Percentiles rank a stretch among this genome's conserved stretches.
Evolutionary conservation across 345 rosid genomes (phyloP).

Genomic region (Capsella bursapastoris): DNA sequence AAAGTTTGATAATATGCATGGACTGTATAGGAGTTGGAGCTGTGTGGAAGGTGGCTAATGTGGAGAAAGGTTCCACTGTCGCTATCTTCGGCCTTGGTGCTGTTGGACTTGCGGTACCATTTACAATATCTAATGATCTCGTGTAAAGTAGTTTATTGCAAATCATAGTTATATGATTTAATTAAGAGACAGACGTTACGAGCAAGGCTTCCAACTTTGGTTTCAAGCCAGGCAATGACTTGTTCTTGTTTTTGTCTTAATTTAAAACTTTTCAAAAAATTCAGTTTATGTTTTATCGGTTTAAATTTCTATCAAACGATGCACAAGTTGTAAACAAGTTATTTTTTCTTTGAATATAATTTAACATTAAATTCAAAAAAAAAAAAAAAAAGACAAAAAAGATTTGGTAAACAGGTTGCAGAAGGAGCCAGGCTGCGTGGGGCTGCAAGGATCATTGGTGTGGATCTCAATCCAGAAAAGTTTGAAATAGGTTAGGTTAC

Average conservation of each 20-base stretch:
- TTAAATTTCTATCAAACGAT: too few species aligned
- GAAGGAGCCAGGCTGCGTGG: conserved; percentile 65
- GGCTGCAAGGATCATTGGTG: conserved; percentile 70
- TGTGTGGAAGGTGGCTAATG: conserved; percentile 65
- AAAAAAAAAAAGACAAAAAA: neutral
- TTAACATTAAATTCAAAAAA: too few species aligned
- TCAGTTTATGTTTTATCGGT: too few species aligned
- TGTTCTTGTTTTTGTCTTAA: too few species aligned
- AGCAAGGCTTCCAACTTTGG: too few species aligned
- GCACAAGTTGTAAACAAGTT: too few species aligned
- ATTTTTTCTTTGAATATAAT: too few species aligned
- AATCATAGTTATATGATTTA: neutral
- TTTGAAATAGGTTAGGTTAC: conserved; percentile 52
- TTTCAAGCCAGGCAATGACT: too few species aligned
- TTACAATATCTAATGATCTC: neutral
- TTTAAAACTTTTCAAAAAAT: too few species aligned
- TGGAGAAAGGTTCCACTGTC: conserved; percentile 64
- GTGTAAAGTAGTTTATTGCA: neutral
- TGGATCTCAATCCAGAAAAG: conserved; percentile 70
- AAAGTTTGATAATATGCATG: neutral
- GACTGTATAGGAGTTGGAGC: conserved; percentile 61
- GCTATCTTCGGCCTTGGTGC: conserved; percentile 79
- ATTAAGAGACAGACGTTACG: too few species aligned
- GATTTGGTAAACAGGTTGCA: conserved; percentile 54
- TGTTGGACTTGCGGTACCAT: conserved; percentile 69